Conservation (phyloP, 129 eudicot species). For the Glebionis coronaria region DNA sequence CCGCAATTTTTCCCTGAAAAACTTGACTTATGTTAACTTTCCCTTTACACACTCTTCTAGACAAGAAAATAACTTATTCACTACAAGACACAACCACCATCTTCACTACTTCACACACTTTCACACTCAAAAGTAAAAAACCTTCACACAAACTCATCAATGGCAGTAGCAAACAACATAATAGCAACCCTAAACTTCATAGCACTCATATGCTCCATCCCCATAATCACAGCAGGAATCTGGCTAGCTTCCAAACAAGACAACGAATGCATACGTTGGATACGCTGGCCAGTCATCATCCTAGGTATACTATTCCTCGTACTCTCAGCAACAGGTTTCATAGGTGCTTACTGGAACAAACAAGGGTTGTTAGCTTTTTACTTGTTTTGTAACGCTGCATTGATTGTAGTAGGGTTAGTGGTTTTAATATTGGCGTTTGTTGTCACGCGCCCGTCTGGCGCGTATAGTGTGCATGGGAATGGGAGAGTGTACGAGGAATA, state of each 20-base stretch:
- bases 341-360: slow-evolving; percentile 83
- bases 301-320: slow-evolving; percentile 64
- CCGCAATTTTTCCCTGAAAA: too few species aligned
- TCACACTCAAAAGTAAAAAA: background rate
- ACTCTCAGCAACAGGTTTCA: slow-evolving; percentile 70
- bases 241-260: slow-evolving; percentile 91
- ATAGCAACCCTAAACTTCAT: slow-evolving; percentile 79
- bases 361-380: slow-evolving; percentile 77
- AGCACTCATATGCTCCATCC: slow-evolving; percentile 80
- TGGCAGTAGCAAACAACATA: slow-evolving; percentile 91
- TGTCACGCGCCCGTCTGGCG: slow-evolving; percentile 58
- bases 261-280: slow-evolving; percentile 87
- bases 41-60: too few species aligned
- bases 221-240: slow-evolving; percentile 77
- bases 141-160: slow-evolving; percentile 9
- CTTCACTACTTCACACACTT: background rate
- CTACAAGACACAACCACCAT: too few species aligned
- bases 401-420: slow-evolving; percentile 50
- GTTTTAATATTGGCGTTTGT: slow-evolving; percentile 73
- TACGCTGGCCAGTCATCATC: slow-evolving; percentile 84
- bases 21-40: too few species aligned
- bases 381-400: slow-evolving; percentile 70
- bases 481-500: slow-evolving; percentile 42
- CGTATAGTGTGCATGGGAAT: slow-evolving; percentile 38
- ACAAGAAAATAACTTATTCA: too few species aligned